Evolutionary conservation across 2,329 filamentous ascomycete genomes (phyloP).

Genomic region (Fusarium subglutinans): DNA sequence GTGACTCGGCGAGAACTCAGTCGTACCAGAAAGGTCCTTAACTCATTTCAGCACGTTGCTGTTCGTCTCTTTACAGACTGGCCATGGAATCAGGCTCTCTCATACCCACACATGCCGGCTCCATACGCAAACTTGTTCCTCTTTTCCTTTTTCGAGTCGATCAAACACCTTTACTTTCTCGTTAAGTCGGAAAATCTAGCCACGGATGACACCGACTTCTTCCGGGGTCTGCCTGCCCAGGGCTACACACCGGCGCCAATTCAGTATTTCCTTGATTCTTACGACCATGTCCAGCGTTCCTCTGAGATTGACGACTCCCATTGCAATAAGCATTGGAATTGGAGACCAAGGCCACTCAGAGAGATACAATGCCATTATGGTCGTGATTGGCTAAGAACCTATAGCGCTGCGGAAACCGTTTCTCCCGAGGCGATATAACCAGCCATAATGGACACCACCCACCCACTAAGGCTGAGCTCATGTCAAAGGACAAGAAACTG

Average conservation of each 20-base stretch:
- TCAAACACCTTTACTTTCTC: background rate
- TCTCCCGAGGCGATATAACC: background rate
- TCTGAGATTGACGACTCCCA: background rate
- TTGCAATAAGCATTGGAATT: background rate
- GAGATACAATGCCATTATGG: background rate
- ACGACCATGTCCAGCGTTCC: background rate
- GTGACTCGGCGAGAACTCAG: fast-evolving
- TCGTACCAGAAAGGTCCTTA: background rate
- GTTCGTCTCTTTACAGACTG: background rate
- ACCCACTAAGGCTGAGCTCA: background rate
- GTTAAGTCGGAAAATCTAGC: too few relatives aligned
- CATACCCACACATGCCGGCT: background rate
- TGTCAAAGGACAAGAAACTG: background rate
- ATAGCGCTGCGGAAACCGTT: background rate
- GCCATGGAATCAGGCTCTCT: background rate
- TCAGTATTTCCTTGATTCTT: background rate
- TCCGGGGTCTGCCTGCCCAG: background rate
- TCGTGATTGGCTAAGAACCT: background rate
- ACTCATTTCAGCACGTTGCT: background rate
- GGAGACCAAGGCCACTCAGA: background rate
- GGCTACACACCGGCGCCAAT: background rate
- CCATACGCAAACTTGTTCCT: background rate
- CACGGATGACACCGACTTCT: background rate
- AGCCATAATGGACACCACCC: too few relatives aligned
- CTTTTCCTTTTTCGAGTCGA: background rate